These are phyloP conservation scores for Colletotrichum tabaci DNA, from an alignment of 2,329 filamentous ascomycete genomes.

Conservation along the genomic window DNA sequence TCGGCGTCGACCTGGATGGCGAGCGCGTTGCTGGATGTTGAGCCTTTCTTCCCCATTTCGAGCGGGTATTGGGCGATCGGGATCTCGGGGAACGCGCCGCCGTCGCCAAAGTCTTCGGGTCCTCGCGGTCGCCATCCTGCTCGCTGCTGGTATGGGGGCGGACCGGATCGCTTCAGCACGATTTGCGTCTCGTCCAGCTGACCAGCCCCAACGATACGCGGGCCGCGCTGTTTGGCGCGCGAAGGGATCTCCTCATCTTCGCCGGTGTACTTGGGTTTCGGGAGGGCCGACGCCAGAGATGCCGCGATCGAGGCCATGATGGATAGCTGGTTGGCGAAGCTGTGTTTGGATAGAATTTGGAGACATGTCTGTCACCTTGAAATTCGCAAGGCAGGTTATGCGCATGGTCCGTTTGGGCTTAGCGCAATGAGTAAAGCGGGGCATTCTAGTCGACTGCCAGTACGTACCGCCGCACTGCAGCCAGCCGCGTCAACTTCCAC, in stretches of 20 bases:
- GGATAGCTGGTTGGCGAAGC: constrained; percentile 44
- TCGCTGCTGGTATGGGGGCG: constrained; percentile 90
- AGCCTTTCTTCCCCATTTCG: constrained; percentile 89
- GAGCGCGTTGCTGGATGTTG: constrained; percentile 84
- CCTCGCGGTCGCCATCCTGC: constrained; percentile 90
- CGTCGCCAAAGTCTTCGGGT: constrained; percentile 94
- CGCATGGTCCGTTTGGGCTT: constrained; percentile 22
- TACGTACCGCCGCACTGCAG: constrained; percentile 15
- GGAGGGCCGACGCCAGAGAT: constrained; percentile 84
- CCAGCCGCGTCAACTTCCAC: background rate
- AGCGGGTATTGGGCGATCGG: constrained; percentile 95
- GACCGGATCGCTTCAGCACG: constrained; percentile 85
- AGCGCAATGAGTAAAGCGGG: constrained; percentile 21
- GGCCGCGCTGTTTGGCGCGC: constrained; percentile 82
- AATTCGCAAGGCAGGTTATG: constrained; percentile 42
- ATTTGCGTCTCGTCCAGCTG: constrained; percentile 90
- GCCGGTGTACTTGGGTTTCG: constrained; percentile 91
- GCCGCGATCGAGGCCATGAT: constrained; percentile 77
- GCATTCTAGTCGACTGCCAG: background rate
- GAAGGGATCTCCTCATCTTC: constrained; percentile 86
- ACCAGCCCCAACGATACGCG: constrained; percentile 84
- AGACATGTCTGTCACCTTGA: constrained; percentile 42
- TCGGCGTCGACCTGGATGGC: constrained; percentile 92
- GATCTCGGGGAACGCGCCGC: constrained; percentile 95
- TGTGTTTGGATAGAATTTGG: constrained; percentile 30